Evolutionary conservation across 2,329 filamentous ascomycete genomes (phyloP).

Genomic region (Fusarium avenaceum): DNA sequence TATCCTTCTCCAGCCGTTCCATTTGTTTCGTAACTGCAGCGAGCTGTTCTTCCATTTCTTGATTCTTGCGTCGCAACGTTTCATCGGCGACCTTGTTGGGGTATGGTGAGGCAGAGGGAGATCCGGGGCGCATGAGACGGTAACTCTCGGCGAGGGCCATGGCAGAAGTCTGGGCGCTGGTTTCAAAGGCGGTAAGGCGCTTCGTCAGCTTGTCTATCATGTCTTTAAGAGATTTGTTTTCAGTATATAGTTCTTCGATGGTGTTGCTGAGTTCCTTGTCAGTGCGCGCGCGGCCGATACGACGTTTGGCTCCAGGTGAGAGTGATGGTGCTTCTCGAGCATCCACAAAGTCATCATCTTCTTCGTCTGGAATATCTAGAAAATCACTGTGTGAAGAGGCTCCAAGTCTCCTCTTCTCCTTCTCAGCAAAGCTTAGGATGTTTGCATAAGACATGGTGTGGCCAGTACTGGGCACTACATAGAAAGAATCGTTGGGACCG

Average conservation of each 20-base stretch:
- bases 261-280: slow-evolving; percentile 72
- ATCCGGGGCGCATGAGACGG: slow-evolving; percentile 70
- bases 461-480: slow-evolving; percentile 91
- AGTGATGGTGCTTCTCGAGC: slow-evolving; percentile 76
- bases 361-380: slow-evolving; percentile 67
- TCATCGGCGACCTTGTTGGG: slow-evolving; percentile 50
- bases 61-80: slow-evolving; percentile 63
- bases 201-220: slow-evolving; percentile 88
- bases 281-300: slow-evolving; percentile 57
- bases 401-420: slow-evolving; percentile 72
- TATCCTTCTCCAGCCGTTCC: slow-evolving; percentile 74
- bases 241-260: slow-evolving; percentile 87
- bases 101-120: slow-evolving; percentile 58
- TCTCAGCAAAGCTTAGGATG: slow-evolving; percentile 80
- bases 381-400: slow-evolving; percentile 66
- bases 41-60: slow-evolving; percentile 78
- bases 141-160: slow-evolving; percentile 89
- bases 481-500: slow-evolving; percentile 82
- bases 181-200: slow-evolving; percentile 92
- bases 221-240: slow-evolving; percentile 88
- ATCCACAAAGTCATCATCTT: slow-evolving; percentile 91
- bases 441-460: slow-evolving; percentile 94
- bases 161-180: slow-evolving; percentile 88
- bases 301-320: slow-evolving; percentile 58
- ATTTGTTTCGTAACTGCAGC: slow-evolving; percentile 69